Percentiles rank a stretch among this genome's conserved stretches.
phyloP scores from a whole-genome alignment of 164 flowering plant genomes.

The Nymphaea colorata region DNA sequence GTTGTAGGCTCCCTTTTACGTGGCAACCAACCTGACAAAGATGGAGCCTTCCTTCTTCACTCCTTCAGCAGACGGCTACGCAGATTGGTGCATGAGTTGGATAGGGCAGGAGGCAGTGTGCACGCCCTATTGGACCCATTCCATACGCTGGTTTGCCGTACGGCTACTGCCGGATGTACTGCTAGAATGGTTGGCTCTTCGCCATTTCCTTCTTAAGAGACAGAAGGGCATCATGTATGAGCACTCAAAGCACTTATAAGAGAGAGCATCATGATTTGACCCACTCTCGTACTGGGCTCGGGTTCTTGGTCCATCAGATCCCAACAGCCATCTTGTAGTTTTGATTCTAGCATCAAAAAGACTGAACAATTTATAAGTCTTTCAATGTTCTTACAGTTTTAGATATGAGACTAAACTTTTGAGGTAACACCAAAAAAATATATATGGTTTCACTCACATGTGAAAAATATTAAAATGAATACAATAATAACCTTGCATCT shows the following conservation, averaged over 20 bases:
- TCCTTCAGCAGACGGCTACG: slow-evolving; percentile 10
- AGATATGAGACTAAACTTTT: no score
- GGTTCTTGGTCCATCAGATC: no score
- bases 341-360: no score
- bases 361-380: no score
- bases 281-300: no score
- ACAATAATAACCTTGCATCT: no score
- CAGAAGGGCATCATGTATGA: neutral
- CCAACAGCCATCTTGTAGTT: no score
- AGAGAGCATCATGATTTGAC: neutral
- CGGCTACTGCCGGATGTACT: slow-evolving; percentile 6
- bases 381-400: no score
- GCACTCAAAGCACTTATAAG: neutral
- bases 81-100: slow-evolving; percentile 3
- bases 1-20: slow-evolving; percentile 9
- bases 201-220: neutral
- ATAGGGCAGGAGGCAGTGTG: slow-evolving; percentile 7
- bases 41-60: slow-evolving; percentile 6
- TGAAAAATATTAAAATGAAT: no score
- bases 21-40: slow-evolving; percentile 9
- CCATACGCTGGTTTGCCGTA: neutral
- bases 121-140: slow-evolving; percentile 11
- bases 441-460: no score
- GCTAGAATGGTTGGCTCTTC: neutral
- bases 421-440: no score